These are phyloP conservation scores for Geosmithia flava DNA, from an alignment of 2,329 filamentous ascomycete genomes.

Conservation along the genomic window DNA sequence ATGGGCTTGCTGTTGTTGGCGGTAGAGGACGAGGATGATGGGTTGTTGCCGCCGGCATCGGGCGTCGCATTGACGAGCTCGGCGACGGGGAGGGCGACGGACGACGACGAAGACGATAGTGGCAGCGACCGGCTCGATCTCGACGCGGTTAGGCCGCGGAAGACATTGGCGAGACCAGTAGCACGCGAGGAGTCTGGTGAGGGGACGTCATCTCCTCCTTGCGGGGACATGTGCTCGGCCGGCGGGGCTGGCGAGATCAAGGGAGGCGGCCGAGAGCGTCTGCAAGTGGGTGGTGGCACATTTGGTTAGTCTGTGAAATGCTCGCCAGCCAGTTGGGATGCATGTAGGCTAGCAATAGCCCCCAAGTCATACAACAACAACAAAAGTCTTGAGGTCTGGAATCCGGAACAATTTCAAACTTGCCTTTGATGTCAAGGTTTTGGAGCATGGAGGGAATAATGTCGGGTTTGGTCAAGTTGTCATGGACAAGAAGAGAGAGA, in stretches of 20 bases:
- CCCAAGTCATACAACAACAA: too few relatives aligned
- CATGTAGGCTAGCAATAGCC: too few relatives aligned
- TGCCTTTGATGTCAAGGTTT: not conserved
- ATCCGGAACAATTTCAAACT: not conserved
- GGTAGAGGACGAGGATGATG: too few relatives aligned
- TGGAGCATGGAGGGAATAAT: not conserved
- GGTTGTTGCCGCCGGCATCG: not conserved
- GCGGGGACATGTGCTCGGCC: conserved; percentile 46
- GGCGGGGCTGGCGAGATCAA: not conserved
- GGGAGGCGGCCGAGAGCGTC: not conserved
- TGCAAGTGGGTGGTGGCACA: not conserved
- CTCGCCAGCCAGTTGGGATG: too few relatives aligned
- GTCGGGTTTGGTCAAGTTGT: not conserved
- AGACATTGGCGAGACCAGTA: conserved; percentile 49
- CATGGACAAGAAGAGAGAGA: not conserved
- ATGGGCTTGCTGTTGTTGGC: conserved; percentile 25
- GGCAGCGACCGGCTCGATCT: conserved; percentile 40
- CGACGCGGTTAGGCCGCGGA: conserved; percentile 47
- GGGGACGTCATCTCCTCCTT: conserved; percentile 41
- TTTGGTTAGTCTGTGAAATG: too few relatives aligned
- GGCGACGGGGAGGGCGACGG: conserved; percentile 24
- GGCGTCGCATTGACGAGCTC: conserved; percentile 31
- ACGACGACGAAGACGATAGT: conserved; percentile 24
- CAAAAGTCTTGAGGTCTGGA: too few relatives aligned
- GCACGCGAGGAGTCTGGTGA: conserved; percentile 41